These are phyloP conservation scores for Canna indica DNA, from an alignment of 176 grass and related monocot species.

Conservation along the genomic window DNA sequence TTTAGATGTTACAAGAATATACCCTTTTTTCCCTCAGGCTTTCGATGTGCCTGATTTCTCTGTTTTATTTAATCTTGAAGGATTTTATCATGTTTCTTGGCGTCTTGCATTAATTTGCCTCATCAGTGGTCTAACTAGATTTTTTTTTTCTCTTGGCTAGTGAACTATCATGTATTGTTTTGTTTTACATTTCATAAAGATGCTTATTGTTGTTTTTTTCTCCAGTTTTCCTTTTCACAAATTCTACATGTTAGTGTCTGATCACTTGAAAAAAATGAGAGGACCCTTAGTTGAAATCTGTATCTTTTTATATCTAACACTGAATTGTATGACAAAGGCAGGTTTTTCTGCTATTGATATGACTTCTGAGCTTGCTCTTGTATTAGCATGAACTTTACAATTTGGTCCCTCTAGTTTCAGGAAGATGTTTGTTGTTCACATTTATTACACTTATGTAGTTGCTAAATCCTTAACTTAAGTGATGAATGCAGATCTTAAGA, in stretches of 20 bases:
- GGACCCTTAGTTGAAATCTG: neutral
- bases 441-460: neutral
- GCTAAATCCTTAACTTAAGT: conserved; percentile 13
- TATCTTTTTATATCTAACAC: neutral
- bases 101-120: neutral
- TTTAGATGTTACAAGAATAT: too few species aligned
- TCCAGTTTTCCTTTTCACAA: neutral
- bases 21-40: too few species aligned
- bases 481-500: conserved; percentile 68
- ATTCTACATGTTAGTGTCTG: neutral
- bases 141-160: neutral
- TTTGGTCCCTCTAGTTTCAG: neutral
- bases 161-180: neutral
- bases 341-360: neutral
- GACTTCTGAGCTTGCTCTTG: neutral
- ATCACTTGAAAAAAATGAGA: neutral
- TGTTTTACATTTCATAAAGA: neutral
- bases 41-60: too few species aligned
- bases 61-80: neutral
- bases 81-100: neutral
- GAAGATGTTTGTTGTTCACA: neutral
- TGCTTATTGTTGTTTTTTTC: neutral
- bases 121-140: neutral
- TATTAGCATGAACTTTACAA: neutral
- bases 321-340: neutral